phyloP scores from a whole-genome alignment of 768 basidiomycete species.

The Rhizopogon vulgaris region DNA sequence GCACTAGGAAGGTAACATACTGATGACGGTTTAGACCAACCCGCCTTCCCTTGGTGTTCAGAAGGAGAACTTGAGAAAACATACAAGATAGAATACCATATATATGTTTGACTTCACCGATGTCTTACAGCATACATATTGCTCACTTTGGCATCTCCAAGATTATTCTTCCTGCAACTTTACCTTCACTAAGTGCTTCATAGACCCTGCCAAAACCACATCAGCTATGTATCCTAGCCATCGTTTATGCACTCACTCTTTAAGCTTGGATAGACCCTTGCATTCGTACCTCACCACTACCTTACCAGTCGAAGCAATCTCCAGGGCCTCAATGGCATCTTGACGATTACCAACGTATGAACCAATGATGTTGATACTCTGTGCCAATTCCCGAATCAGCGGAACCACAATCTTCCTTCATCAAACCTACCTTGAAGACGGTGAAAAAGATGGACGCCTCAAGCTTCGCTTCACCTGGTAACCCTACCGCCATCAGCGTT shows the following conservation, averaged over 20 bases:
- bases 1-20: not conserved
- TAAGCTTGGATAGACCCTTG: conserved; percentile 45
- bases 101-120: not conserved
- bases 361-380: conserved; percentile 22
- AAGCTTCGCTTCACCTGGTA: conserved; percentile 56
- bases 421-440: conserved; percentile 44
- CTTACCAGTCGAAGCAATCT: conserved; percentile 64
- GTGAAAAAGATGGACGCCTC: conserved; percentile 67
- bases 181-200: conserved; percentile 33
- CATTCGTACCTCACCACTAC: conserved; percentile 54
- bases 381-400: not conserved
- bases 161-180: conserved; percentile 37
- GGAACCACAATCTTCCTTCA: conserved; percentile 19
- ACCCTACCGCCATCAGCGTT: conserved; percentile 71
- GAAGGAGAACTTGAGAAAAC: not conserved
- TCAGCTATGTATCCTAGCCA: not conserved
- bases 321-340: conserved; percentile 76
- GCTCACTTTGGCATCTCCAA: conserved; percentile 27
- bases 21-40: not conserved
- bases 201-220: conserved; percentile 24
- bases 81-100: too few relatives aligned
- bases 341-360: conserved; percentile 69
- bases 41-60: conserved; percentile 6
- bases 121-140: too few relatives aligned
- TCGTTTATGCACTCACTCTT: conserved; percentile 33